These are phyloP conservation scores for Avena insularis DNA, from an alignment of 176 grass and related monocot species.

Conservation along the genomic window DNA sequence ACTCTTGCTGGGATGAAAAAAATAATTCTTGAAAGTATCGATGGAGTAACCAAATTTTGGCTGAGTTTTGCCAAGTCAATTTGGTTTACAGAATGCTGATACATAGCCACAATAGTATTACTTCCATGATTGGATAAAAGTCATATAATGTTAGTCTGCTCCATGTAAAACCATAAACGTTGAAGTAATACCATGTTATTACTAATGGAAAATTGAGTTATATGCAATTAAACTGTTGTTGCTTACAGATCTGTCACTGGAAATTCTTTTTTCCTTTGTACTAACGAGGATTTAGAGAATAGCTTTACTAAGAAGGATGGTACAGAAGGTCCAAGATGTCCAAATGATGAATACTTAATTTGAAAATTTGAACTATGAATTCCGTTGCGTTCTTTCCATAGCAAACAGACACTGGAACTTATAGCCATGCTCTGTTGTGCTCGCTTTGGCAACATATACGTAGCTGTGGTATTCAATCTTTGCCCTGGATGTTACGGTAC, in stretches of 20 bases:
- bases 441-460: not conserved
- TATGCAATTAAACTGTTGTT: conserved; percentile 1
- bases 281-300: not conserved
- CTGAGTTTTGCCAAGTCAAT: conserved; percentile 1
- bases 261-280: not conserved
- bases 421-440: not conserved
- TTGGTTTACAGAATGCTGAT: not conserved
- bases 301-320: not conserved
- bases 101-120: not conserved
- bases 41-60: not conserved
- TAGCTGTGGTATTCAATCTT: not conserved
- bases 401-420: not conserved
- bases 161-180: not conserved
- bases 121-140: conserved; percentile 25
- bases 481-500: not conserved
- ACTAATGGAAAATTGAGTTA: not conserved
- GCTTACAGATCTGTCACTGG: not conserved
- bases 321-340: not conserved
- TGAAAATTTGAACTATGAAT: conserved; percentile 2
- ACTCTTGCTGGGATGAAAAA: not conserved
- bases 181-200: not conserved
- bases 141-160: not conserved
- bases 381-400: not conserved
- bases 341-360: not conserved
- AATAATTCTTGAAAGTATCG: not conserved